phyloP scores from a whole-genome alignment of 148 eudicot genomes.

The Heliamphora exappendiculata region DNA sequence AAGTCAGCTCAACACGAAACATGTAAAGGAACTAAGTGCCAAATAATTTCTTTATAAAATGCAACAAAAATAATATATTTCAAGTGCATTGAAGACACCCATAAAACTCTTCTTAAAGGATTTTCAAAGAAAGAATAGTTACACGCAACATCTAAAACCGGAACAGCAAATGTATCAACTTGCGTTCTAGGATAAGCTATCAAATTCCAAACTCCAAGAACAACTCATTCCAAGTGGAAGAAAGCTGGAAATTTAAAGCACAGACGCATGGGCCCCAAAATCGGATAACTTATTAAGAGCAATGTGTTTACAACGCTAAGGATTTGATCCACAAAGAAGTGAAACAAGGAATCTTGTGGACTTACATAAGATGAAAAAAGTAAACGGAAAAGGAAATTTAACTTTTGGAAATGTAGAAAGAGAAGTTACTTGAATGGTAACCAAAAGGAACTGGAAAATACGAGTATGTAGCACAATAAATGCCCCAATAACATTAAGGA shows the following conservation, averaged over 20 bases:
- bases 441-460: slow-evolving; percentile 36
- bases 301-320: background rate
- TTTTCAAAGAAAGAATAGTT: background rate
- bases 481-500: slow-evolving; percentile 49
- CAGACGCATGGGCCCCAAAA: background rate
- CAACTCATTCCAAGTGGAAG: background rate
- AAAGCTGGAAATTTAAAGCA: slow-evolving; percentile 10
- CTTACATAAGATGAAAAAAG: slow-evolving; percentile 14
- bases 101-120: background rate
- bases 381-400: slow-evolving; percentile 16
- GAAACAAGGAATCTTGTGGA: slow-evolving; percentile 13
- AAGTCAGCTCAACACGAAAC: background rate
- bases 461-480: slow-evolving; percentile 44
- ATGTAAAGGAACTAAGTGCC: background rate
- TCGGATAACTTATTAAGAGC: background rate
- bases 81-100: background rate
- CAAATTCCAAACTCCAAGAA: background rate
- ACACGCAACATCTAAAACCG: background rate
- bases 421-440: slow-evolving; percentile 24
- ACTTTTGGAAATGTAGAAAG: slow-evolving; percentile 17
- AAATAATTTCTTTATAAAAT: background rate
- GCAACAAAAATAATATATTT: background rate
- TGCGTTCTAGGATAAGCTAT: background rate
- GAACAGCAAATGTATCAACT: background rate
- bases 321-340: slow-evolving; percentile 12